These are phyloP conservation scores for Cladosporium oxysporum DNA, from an alignment of 2,329 filamentous ascomycete species.

Conservation along the genomic window DNA sequence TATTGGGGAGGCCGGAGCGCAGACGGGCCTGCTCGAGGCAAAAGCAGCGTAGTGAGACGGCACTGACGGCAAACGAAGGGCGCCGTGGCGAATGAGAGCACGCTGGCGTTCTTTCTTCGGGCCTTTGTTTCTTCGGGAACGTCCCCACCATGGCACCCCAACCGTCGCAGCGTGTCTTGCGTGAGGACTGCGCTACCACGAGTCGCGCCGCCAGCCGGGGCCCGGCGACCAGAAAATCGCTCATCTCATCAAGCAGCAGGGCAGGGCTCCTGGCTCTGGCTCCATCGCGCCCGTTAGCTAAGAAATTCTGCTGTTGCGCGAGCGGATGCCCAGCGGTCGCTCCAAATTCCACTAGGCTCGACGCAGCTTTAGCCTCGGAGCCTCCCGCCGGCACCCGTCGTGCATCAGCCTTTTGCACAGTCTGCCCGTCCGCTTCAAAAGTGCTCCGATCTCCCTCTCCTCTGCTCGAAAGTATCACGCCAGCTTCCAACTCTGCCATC, in stretches of 20 bases:
- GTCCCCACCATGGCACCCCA: conserved; percentile 16
- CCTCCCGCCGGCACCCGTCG: conserved; percentile 1
- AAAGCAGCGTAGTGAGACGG: conserved; percentile 4
- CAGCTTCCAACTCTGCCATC: conserved; percentile 13
- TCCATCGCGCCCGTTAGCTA: conserved; percentile 19
- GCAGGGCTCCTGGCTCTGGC: conserved; percentile 11
- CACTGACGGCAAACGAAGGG: not conserved
- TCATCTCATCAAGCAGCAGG: conserved; percentile 7
- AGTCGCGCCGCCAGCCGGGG: conserved; percentile 20
- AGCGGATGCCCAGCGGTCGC: conserved; percentile 16
- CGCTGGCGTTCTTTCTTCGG: conserved; percentile 15
- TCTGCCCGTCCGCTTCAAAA: conserved; percentile 21
- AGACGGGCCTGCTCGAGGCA: conserved; percentile 1
- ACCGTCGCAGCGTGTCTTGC: conserved; percentile 20
- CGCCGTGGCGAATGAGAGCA: conserved; percentile 1
- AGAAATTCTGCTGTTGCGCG: conserved; percentile 20
- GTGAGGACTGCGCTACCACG: conserved; percentile 17
- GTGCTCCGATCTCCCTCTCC: conserved; percentile 23
- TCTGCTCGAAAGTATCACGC: conserved; percentile 18
- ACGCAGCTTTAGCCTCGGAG: conserved; percentile 12
- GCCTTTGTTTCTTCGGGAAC: not conserved
- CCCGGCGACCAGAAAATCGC: conserved; percentile 22
- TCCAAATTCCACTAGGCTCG: conserved; percentile 12
- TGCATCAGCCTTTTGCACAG: conserved; percentile 18
- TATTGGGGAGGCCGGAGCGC: conserved; percentile 10